These are phyloP conservation scores for Darksidea phi DNA, from an alignment of 495 filamentous ascomycete species.

Conservation along the genomic window DNA sequence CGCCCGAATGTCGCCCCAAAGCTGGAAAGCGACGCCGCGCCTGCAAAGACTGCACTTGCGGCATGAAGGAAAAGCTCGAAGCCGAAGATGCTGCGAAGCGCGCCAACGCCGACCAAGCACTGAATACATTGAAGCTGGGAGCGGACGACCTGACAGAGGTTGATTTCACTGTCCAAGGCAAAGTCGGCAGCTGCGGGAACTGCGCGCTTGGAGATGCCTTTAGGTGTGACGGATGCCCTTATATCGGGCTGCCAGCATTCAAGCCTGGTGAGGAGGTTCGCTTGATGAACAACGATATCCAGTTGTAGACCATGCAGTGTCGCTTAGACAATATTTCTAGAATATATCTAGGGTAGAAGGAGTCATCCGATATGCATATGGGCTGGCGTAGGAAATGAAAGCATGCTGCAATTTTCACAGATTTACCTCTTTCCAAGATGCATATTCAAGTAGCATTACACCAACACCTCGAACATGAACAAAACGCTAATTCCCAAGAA, in stretches of 20 bases:
- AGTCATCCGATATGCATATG: too few species aligned
- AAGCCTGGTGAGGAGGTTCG: constrained; percentile 93
- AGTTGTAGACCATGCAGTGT: constrained; percentile 55
- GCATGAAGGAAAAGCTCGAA: constrained; percentile 73
- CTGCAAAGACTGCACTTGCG: constrained; percentile 98
- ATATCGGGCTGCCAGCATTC: constrained; percentile 90
- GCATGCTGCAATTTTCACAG: too few species aligned
- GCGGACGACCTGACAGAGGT: constrained; percentile 79
- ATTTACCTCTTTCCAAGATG: too few species aligned
- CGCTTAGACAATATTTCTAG: too few species aligned
- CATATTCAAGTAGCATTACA: too few species aligned
- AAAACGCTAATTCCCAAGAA: too few species aligned
- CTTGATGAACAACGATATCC: constrained; percentile 79
- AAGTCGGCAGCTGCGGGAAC: constrained; percentile 88
- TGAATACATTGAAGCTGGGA: constrained; percentile 70
- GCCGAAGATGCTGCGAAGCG: constrained; percentile 76
- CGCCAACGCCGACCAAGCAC: constrained; percentile 56
- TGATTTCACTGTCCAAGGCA: constrained; percentile 94
- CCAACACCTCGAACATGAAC: too few species aligned
- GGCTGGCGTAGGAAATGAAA: too few species aligned
- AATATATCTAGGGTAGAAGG: too few species aligned
- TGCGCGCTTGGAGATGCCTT: constrained; percentile 92
- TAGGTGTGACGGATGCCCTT: constrained; percentile 79
- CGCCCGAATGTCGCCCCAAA: constrained; percentile 79
- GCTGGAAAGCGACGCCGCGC: constrained; percentile 82